Percentiles rank a stretch among this genome's conserved stretches.
phyloP scores from a whole-genome alignment of 1,284 basidiomycete genomes.

The Microbotryomycetes sp. region DNA sequence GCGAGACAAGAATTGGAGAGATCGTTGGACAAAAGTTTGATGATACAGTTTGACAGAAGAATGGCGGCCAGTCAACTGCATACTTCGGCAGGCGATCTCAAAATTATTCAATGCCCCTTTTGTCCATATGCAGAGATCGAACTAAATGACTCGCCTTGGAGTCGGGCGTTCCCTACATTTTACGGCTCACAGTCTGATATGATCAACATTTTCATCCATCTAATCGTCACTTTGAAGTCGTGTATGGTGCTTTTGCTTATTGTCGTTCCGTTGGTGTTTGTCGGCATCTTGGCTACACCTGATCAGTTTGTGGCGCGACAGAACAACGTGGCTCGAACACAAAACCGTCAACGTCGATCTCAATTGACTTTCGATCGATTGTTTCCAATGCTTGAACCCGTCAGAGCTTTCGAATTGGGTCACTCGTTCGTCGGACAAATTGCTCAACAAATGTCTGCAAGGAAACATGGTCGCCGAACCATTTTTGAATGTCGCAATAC shows the following conservation, averaged over 20 bases:
- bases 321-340: not conserved
- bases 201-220: no score
- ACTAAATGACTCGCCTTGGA: not conserved
- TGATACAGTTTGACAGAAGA: not conserved
- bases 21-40: not conserved
- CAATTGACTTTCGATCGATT: not conserved
- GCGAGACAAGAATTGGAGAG: not conserved
- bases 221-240: not conserved
- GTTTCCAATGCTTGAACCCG: slow-evolving; percentile 11
- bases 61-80: not conserved
- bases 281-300: not conserved
- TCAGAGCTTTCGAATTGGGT: not conserved
- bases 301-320: not conserved
- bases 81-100: not conserved
- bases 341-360: not conserved
- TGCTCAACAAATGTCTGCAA: not conserved
- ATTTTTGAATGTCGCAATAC: slow-evolving; percentile 12
- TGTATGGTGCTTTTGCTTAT: not conserved
- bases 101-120: slow-evolving; percentile 16
- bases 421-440: not conserved
- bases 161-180: not conserved
- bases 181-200: no score
- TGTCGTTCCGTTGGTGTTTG: not conserved
- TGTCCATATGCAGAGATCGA: slow-evolving; percentile 11
- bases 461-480: not conserved